phyloP scores from a whole-genome alignment of 768 basidiomycete species.

The Boletus sp. region DNA sequence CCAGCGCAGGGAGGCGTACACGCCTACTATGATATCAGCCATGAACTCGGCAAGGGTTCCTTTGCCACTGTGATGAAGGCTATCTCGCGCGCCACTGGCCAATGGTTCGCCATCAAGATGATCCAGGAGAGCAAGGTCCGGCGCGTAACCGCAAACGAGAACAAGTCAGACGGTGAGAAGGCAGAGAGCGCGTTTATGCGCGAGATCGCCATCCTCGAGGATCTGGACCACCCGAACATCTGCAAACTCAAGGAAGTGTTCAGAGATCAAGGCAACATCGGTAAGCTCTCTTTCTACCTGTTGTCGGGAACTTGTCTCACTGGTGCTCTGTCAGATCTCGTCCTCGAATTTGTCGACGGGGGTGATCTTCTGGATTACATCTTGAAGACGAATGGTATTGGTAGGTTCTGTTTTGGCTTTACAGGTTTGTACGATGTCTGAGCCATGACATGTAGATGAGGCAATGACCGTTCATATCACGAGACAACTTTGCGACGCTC shows the following conservation, averaged over 20 bases:
- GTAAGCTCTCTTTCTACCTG: constrained; percentile 34
- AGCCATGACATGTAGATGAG: constrained; percentile 41
- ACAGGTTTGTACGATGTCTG: neutral
- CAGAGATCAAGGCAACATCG: constrained; percentile 58
- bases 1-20: constrained; percentile 53
- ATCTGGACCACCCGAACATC: constrained; percentile 77
- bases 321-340: constrained; percentile 53
- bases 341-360: constrained; percentile 82
- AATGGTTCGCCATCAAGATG: constrained; percentile 86
- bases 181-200: constrained; percentile 48
- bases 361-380: constrained; percentile 88
- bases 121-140: constrained; percentile 55
- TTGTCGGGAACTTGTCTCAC: constrained; percentile 19
- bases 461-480: constrained; percentile 63
- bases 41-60: constrained; percentile 83
- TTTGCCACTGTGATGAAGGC: constrained; percentile 91
- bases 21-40: constrained; percentile 60
- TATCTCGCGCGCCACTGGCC: constrained; percentile 63
- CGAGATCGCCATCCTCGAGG: constrained; percentile 77
- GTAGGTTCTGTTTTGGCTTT: constrained; percentile 39
- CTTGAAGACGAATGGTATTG: constrained; percentile 52
- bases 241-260: constrained; percentile 78
- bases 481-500: constrained; percentile 77
- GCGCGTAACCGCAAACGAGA: constrained; percentile 33
- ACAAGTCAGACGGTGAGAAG: constrained; percentile 28